phyloP scores from a whole-genome alignment of 2,329 filamentous ascomycete species.

The Penicillium sclerotigenum region DNA sequence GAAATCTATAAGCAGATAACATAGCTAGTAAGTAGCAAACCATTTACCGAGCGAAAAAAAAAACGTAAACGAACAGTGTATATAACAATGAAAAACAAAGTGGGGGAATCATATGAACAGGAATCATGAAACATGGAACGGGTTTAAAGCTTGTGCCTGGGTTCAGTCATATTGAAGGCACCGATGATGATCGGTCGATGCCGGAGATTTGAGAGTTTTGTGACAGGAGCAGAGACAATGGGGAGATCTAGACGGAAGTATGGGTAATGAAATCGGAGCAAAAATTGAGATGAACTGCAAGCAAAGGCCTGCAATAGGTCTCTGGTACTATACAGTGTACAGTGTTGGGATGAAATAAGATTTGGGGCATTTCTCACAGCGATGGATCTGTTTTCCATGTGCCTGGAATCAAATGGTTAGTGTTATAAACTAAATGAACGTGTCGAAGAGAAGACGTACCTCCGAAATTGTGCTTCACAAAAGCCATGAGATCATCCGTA shows the following conservation, averaged over 20 bases:
- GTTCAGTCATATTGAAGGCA: neutral
- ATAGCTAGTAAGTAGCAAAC: slow-evolving; percentile 1
- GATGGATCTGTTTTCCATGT: slow-evolving; percentile 40
- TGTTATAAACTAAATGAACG: neutral
- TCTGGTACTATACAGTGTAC: neutral
- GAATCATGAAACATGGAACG: slow-evolving; percentile 9
- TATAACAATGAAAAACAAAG: slow-evolving; percentile 2
- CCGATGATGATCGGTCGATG: neutral
- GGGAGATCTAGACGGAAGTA: neutral
- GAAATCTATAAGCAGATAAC: slow-evolving; percentile 4
- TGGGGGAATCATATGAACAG: slow-evolving; percentile 11
- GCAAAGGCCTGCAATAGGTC: neutral
- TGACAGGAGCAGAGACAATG: neutral
- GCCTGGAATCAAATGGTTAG: slow-evolving; percentile 25
- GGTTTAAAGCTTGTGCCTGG: slow-evolving; percentile 1
- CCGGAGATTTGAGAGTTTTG: neutral
- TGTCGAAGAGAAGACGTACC: slow-evolving; percentile 51
- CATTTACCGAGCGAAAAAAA: neutral
- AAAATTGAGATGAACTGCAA: neutral
- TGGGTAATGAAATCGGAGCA: neutral
- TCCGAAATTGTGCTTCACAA: slow-evolving; percentile 95
- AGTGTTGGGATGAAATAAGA: neutral
- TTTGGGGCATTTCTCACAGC: slow-evolving; percentile 18
- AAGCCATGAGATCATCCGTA: slow-evolving; percentile 89
- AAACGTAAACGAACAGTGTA: neutral